Base-by-base conservation (phyloP, 176 grass and related monocot species). In the Musa troglodytarum region DNA sequence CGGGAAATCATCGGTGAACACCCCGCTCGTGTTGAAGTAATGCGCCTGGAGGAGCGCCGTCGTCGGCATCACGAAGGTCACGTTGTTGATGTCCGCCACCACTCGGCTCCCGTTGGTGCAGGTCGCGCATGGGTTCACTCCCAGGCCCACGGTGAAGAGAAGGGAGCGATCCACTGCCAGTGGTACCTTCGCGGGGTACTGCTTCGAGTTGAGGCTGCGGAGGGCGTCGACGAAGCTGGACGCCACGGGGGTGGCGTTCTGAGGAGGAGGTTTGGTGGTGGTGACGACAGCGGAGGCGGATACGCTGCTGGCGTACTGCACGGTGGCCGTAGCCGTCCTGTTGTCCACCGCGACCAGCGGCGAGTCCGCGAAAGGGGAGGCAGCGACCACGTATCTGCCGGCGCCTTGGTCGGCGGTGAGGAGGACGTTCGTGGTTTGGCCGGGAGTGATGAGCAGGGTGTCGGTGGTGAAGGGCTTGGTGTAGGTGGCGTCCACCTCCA, bases 371-470 rank as follows among this genome's bases (percentile, higher is more conserved):
- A 77, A 77, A 9, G 74, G 59, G 49, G 74, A 77, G 19, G 59
- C 74, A 49, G 74, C 65, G 59, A 77, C 74, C 53, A 65, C 43
- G 59, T 77, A 77, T 9, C 74, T 17, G 74, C 74, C 74, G 59
- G 49, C 59, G 43, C 19, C 19, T 21, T 50, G 59, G 59, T 65
- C 58, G 34, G 74, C 74, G 43, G 74, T 24, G 43, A 77, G 58
- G 49, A 77, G 74, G 49, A 65, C 74, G 74, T 77, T 77, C 43
- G 74, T 65, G 74, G 74, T 77, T 59, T 77, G 74, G n/a, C 74
- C 74, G 10, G 74, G 74, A 4, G 59, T 29, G 74, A 77, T 16
- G 19, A 77, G 74, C 16, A 77, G 2, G 12, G 59, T 77, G 74
- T 77, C 74, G 58, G 74, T 77, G 55, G 58, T 64, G 59, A 65